phyloP scores from a whole-genome alignment of 306 rosid species.

The Betula pendula region DNA sequence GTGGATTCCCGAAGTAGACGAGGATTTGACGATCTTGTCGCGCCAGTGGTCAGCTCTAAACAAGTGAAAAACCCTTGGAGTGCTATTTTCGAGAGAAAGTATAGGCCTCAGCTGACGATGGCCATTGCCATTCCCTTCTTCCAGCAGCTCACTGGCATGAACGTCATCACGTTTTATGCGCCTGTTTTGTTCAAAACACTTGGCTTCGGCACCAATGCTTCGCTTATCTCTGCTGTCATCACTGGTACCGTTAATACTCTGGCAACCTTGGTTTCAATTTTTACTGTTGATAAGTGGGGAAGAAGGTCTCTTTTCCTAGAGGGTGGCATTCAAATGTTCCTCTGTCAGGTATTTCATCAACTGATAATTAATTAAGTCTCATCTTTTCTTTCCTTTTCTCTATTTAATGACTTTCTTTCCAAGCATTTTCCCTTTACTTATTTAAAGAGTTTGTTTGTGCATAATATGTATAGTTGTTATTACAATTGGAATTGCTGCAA shows the following conservation, averaged over 20 bases:
- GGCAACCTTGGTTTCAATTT: slow-evolving; percentile 51
- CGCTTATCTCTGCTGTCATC: slow-evolving; percentile 67
- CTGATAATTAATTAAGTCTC: background rate
- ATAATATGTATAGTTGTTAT: slow-evolving; percentile 27
- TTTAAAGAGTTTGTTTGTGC: no score
- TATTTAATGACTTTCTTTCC: no score
- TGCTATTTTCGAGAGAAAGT: slow-evolving; percentile 47
- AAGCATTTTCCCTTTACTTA: no score
- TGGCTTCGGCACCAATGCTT: slow-evolving; percentile 65
- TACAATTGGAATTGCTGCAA: slow-evolving; percentile 48
- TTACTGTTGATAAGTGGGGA: slow-evolving; percentile 60
- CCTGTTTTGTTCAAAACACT: slow-evolving; percentile 77
- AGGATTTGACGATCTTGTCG: slow-evolving; percentile 55
- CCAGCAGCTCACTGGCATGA: slow-evolving; percentile 81
- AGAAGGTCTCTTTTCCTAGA: slow-evolving; percentile 66
- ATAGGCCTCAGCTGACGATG: slow-evolving; percentile 65
- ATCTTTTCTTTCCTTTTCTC: no score
- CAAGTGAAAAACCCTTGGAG: slow-evolving; percentile 58
- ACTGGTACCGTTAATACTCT: slow-evolving; percentile 48
- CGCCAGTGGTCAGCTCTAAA: slow-evolving; percentile 59
- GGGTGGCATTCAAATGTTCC: slow-evolving; percentile 77
- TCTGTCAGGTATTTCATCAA: slow-evolving; percentile 48
- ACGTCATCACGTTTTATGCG: slow-evolving; percentile 78
- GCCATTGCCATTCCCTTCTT: slow-evolving; percentile 71
- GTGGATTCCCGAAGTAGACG: slow-evolving; percentile 54